These are phyloP conservation scores for Hemisphaericaspora lyxosophila DNA, from an alignment of 1,139 yeast genomes.

Conservation along the genomic window DNA sequence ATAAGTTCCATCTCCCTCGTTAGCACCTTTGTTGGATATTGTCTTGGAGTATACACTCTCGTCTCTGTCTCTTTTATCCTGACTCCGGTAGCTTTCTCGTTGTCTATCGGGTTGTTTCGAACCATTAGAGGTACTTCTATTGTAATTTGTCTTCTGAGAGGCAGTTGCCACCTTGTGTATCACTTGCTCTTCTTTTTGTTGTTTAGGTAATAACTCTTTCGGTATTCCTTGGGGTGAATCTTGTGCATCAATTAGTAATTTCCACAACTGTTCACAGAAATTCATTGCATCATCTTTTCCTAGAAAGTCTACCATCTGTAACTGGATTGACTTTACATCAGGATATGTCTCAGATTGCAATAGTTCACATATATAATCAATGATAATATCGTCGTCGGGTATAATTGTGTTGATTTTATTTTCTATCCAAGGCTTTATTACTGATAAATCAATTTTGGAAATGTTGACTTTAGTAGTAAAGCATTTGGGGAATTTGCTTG, in stretches of 20 bases:
- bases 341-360: conserved; percentile 25
- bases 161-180: conserved; percentile 1
- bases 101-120: conserved; percentile 3
- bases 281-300: conserved; percentile 33
- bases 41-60: conserved; percentile 9
- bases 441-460: conserved; percentile 31
- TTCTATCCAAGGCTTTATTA: conserved; percentile 38
- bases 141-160: conserved; percentile 24
- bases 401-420: conserved; percentile 28
- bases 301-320: conserved; percentile 41
- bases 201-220: conserved; percentile 21
- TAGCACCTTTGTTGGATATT: neutral
- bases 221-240: conserved; percentile 43
- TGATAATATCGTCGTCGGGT: conserved; percentile 50
- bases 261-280: conserved; percentile 43
- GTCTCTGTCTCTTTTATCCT: conserved; percentile 11
- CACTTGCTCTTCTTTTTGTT: conserved; percentile 10
- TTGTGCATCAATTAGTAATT: conserved; percentile 39
- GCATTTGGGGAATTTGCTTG: conserved; percentile 24
- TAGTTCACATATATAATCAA: conserved; percentile 41
- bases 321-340: conserved; percentile 32
- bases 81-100: neutral
- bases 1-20: neutral
- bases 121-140: conserved; percentile 20
- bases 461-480: conserved; percentile 31